phyloP scores from a whole-genome alignment of 2,329 filamentous ascomycete genomes.

The Ceratocystis cubensis region DNA sequence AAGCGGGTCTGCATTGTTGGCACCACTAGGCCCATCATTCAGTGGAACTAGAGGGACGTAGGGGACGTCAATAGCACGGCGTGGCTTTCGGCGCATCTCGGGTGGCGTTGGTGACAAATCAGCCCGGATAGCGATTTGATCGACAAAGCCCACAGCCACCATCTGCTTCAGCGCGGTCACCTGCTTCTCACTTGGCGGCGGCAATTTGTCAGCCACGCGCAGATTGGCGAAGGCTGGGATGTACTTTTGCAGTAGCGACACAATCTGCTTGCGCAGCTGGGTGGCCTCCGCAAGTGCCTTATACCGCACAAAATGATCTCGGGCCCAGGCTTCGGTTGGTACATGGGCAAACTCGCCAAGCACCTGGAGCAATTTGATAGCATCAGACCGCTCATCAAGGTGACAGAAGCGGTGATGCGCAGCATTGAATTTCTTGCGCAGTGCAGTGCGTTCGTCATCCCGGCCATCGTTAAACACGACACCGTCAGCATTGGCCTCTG shows the following conservation, averaged over 20 bases:
- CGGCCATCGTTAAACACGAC: slow-evolving; percentile 58
- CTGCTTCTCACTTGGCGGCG: slow-evolving; percentile 51
- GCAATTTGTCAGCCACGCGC: slow-evolving; percentile 43
- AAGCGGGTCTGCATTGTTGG: background rate
- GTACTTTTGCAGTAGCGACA: slow-evolving; percentile 52
- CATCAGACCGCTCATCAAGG: slow-evolving; percentile 73
- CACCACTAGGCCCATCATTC: slow-evolving; percentile 27
- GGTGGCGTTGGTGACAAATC: slow-evolving; percentile 68
- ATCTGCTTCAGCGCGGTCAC: slow-evolving; percentile 79
- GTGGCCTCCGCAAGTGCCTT: slow-evolving; percentile 80
- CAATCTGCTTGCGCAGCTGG: slow-evolving; percentile 72
- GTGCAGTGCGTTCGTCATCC: slow-evolving; percentile 55
- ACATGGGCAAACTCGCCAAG: slow-evolving; percentile 77
- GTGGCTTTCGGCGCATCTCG: slow-evolving; percentile 39
- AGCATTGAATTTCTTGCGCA: slow-evolving; percentile 49
- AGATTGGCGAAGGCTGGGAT: slow-evolving; percentile 46
- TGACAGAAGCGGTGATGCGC: slow-evolving; percentile 68
- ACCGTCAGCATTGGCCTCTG: slow-evolving; percentile 30
- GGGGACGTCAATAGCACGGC: slow-evolving; percentile 80
- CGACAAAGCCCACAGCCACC: slow-evolving; percentile 81
- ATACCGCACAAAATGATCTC: slow-evolving; percentile 68
- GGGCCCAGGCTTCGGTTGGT: slow-evolving; percentile 60
- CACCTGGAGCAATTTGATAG: slow-evolving; percentile 78
- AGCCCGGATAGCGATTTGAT: slow-evolving; percentile 83
- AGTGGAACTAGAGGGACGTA: slow-evolving; percentile 76